A percentile compares a stretch with the other conserved stretches of the same genome.
Evolutionary conservation across 768 basidiomycete species (phyloP).

Genomic region (Tricholoma flavovirens): DNA sequence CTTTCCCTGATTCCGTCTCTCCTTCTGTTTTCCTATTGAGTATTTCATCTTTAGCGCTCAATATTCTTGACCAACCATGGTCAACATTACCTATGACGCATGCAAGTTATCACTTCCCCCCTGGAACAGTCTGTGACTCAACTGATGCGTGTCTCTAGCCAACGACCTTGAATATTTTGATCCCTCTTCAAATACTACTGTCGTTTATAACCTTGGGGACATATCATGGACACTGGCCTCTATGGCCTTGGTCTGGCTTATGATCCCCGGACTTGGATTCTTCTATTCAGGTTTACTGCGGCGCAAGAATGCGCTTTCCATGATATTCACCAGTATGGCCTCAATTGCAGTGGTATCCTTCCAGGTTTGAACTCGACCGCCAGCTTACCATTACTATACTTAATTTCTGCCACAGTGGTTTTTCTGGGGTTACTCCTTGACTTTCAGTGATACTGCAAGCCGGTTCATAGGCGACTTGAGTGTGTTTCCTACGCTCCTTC

Average conservation of each 20-base stretch:
- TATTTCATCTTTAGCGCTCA: not conserved
- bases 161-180: slow-evolving; percentile 29
- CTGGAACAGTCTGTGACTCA: not conserved
- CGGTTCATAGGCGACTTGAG: slow-evolving; percentile 84
- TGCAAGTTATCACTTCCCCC: slow-evolving; percentile 16
- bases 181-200: slow-evolving; percentile 20
- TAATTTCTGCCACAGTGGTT: slow-evolving; percentile 61
- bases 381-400: not conserved
- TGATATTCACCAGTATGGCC: slow-evolving; percentile 80
- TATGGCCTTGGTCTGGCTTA: slow-evolving; percentile 79
- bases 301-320: slow-evolving; percentile 88
- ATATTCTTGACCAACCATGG: slow-evolving; percentile 19
- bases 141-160: slow-evolving; percentile 20
- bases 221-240: slow-evolving; percentile 57
- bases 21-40: not conserved
- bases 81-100: slow-evolving; percentile 25
- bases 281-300: slow-evolving; percentile 90
- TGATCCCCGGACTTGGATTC: slow-evolving; percentile 82
- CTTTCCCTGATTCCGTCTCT: not conserved
- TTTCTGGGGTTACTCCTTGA: slow-evolving; percentile 94
- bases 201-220: slow-evolving; percentile 44
- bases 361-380: slow-evolving; percentile 48
- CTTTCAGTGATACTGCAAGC: slow-evolving; percentile 75
- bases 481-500: slow-evolving; percentile 27
- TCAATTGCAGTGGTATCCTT: slow-evolving; percentile 76